Percentiles rank a stretch among this genome's conserved stretches.
Conservation (phyloP, 2,329 filamentous ascomycete genomes). For the Pseudogymnoascus sp. region DNA sequence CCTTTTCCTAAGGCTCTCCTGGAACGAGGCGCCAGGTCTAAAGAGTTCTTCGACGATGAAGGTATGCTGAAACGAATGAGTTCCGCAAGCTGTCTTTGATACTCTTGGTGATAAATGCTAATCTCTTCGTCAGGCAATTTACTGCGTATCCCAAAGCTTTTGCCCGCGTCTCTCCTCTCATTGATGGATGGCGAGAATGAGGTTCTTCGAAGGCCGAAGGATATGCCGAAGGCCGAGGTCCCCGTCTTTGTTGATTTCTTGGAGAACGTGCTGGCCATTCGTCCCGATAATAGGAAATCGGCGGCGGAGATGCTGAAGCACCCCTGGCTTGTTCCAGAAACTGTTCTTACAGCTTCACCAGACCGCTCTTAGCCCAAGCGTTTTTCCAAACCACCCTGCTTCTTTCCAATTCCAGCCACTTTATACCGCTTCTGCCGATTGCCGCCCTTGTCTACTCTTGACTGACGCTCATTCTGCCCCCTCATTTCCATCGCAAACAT, state of each 20-base stretch:
- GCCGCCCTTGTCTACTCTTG: conserved; percentile 19
- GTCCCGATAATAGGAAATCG: conserved; percentile 80
- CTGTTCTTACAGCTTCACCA: neutral
- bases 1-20: neutral
- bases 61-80: neutral
- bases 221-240: conserved; percentile 57
- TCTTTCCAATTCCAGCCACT: conserved; percentile 16
- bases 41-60: neutral
- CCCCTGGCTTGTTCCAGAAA: conserved; percentile 47
- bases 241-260: conserved; percentile 72
- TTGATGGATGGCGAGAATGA: neutral
- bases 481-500: conserved; percentile 19
- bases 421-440: conserved; percentile 25
- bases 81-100: neutral
- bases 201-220: neutral
- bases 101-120: neutral
- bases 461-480: conserved; percentile 19
- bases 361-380: conserved; percentile 11
- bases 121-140: neutral
- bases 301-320: conserved; percentile 87
- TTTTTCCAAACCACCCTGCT: conserved; percentile 23
- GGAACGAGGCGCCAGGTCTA: neutral
- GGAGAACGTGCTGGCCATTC: conserved; percentile 76
- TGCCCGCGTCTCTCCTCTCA: neutral
- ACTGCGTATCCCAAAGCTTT: neutral